Percentiles rank a stretch among this genome's conserved stretches.
Evolutionary conservation across 2,329 filamentous ascomycete genomes (phyloP).

Genomic region (Westerdykella aurantiaca): DNA sequence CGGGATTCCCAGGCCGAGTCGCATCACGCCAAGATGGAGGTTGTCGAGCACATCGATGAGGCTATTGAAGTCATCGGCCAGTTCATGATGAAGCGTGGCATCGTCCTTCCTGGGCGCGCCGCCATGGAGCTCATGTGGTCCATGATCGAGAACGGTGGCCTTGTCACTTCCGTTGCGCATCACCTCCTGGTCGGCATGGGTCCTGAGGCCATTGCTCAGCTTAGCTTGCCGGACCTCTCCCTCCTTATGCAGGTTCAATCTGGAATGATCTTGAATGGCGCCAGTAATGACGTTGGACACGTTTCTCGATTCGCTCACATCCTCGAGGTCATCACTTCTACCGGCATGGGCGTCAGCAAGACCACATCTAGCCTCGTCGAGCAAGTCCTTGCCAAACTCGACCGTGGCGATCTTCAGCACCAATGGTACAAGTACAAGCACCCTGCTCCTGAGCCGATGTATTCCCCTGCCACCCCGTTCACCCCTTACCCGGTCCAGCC

Average conservation of each 20-base stretch:
- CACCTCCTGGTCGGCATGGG: slow-evolving; percentile 57
- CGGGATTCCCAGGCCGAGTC: slow-evolving; percentile 54
- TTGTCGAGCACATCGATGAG: slow-evolving; percentile 79
- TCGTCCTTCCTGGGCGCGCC: slow-evolving; percentile 49
- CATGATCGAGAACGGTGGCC: slow-evolving; percentile 60
- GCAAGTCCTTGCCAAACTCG: slow-evolving; percentile 52
- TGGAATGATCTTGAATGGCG: slow-evolving; percentile 44
- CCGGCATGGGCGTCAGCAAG: slow-evolving; percentile 49
- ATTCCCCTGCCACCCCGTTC: slow-evolving; percentile 44
- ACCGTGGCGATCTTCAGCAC: slow-evolving; percentile 43
- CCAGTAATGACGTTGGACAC: slow-evolving; percentile 51
- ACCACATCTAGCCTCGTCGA: slow-evolving; percentile 54
- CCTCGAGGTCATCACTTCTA: slow-evolving; percentile 52
- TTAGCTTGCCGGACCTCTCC: slow-evolving; percentile 50
- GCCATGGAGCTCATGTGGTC: slow-evolving; percentile 56
- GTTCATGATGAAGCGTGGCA: slow-evolving; percentile 50
- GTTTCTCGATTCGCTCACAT: slow-evolving; percentile 57
- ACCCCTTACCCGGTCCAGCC: slow-evolving; percentile 43
- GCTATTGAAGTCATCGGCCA: slow-evolving; percentile 64
- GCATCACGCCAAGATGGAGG: slow-evolving; percentile 46
- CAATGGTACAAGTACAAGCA: slow-evolving; percentile 57
- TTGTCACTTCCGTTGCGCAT: slow-evolving; percentile 55
- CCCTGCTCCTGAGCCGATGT: slow-evolving; percentile 38
- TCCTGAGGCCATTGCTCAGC: slow-evolving; percentile 53
- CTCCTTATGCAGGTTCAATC: slow-evolving; percentile 58